Evolutionary conservation across 1,139 yeast genomes (phyloP), one percentile per base, ranked within the genome.

Genomic region (Debaryomyces sp.): DNA sequence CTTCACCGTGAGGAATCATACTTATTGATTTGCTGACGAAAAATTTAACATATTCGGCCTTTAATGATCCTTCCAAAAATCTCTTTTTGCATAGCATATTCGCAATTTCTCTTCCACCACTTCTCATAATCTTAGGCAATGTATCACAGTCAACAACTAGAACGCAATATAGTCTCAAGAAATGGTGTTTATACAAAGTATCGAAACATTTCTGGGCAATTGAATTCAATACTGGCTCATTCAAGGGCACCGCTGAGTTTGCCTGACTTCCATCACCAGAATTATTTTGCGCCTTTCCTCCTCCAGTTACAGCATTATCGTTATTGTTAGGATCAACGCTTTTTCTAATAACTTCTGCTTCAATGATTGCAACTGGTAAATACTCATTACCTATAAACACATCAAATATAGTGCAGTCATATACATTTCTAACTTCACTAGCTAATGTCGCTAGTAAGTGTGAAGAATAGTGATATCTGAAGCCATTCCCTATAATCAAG

Each of bases 341-440:
- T 50, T 67, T 61, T 54, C 78, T 66, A 1, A 92, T 90, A 17
- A 87, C 77, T 13, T 90, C 85, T 2, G 96, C 87, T 64, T 95
- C 99, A 33, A 95, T 82, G 1, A 94, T 84, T 6, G 94, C 88
- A 5, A 91, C 91, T 0, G 97, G 91, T 26, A 92, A 73, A 62
- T 89, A 89, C 62, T 90, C 97, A 48, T 86, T 87, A 44, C 92
- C 94, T 48, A 90, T 84, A 55, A 82, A 82, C 8, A 92, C 81
- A 63, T 95, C 98, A 67, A 94, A 95, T 18, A 95, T 90, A 1
- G 97, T 87, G 56, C 96, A 89, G 59, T 95, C 99, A 53, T 87
- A 87, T 1, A 92, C 87, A 46, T 88, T 85, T 30, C 91, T 82
- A 6, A 95, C 91, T 42, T 87, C 87, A 53, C 91, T 77, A 24